Conservation (phyloP, 2,329 filamentous ascomycete species). For the Penicillium frequentans region DNA sequence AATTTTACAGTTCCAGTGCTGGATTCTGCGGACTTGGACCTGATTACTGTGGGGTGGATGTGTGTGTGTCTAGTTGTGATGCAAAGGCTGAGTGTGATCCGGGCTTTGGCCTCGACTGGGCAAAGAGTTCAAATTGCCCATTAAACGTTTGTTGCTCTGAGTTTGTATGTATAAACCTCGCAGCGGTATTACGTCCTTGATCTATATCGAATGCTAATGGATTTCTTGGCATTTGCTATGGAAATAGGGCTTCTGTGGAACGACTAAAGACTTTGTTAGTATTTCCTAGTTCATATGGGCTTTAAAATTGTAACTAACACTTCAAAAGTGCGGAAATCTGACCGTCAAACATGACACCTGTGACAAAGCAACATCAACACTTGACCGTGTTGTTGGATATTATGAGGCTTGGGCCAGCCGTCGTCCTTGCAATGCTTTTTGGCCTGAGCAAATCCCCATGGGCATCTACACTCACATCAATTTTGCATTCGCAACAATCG, state of each 20-base stretch:
- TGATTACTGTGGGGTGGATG: constrained; percentile 1
- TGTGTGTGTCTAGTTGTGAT: constrained; percentile 21
- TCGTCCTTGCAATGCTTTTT: constrained; percentile 20
- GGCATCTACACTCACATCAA: constrained; percentile 33
- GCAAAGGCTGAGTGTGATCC: constrained; percentile 26
- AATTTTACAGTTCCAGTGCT: background rate
- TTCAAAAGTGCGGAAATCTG: constrained; percentile 3
- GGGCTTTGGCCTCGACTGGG: constrained; percentile 20
- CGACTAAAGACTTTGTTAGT: constrained; percentile 3
- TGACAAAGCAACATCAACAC: too few relatives aligned
- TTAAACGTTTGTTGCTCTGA: constrained; percentile 34
- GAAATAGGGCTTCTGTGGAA: constrained; percentile 8
- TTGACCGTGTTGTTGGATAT: constrained; percentile 35
- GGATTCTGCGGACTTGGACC: constrained; percentile 2
- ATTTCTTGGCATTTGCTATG: too few relatives aligned
- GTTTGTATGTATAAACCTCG: background rate
- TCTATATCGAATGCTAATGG: too few relatives aligned
- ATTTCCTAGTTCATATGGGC: too few relatives aligned
- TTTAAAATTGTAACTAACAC: too few relatives aligned
- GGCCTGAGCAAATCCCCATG: constrained; percentile 19
- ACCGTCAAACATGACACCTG: too few relatives aligned
- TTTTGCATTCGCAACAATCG: constrained; percentile 46
- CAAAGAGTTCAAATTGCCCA: constrained; percentile 20
- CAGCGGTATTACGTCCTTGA: too few relatives aligned
- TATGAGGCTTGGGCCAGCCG: constrained; percentile 35